A percentile compares a stretch with the other conserved stretches of the same genome.
Evolutionary conservation across 306 rosid species (phyloP).

Genomic region (Prunus mume): DNA sequence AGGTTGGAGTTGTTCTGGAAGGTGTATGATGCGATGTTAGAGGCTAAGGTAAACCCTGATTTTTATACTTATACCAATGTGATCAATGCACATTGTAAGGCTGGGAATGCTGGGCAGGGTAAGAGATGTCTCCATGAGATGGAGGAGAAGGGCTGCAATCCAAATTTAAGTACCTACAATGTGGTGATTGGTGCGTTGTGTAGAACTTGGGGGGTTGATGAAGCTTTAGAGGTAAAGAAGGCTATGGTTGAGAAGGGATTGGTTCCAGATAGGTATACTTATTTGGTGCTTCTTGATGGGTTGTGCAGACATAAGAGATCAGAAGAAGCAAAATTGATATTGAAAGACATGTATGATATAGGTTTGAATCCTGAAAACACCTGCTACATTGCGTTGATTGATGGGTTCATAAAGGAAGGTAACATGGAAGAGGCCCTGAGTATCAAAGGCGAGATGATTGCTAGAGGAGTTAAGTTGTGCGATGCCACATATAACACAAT

Average conservation of each 20-base stretch:
- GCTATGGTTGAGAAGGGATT: constrained; percentile 38
- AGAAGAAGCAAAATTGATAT: constrained; percentile 32
- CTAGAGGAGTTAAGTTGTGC: constrained; percentile 20
- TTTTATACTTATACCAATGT: constrained; percentile 40
- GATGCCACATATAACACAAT: constrained; percentile 24
- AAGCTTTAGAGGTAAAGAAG: constrained; percentile 30
- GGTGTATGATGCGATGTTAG: constrained; percentile 39
- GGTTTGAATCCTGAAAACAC: constrained; percentile 34
- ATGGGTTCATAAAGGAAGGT: constrained; percentile 38
- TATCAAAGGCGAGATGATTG: constrained; percentile 34
- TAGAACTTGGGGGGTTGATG: constrained; percentile 30
- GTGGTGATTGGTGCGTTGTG: constrained; percentile 37
- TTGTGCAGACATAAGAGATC: constrained; percentile 34
- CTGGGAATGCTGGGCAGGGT: constrained; percentile 36
- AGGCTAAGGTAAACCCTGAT: constrained; percentile 35
- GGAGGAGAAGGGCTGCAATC: constrained; percentile 43
- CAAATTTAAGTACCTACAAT: constrained; percentile 32
- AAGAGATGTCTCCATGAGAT: constrained; percentile 39
- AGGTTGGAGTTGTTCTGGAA: constrained; percentile 49
- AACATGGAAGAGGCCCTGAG: constrained; percentile 36
- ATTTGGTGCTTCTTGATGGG: constrained; percentile 32
- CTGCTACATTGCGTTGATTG: constrained; percentile 34
- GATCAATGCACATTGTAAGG: constrained; percentile 43
- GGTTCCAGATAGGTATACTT: constrained; percentile 30
- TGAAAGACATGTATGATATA: constrained; percentile 23